A percentile compares a stretch with the other conserved stretches of the same genome.
phyloP scores from a whole-genome alignment of 139 green algal genomes.

The Tetraselmis striata region DNA sequence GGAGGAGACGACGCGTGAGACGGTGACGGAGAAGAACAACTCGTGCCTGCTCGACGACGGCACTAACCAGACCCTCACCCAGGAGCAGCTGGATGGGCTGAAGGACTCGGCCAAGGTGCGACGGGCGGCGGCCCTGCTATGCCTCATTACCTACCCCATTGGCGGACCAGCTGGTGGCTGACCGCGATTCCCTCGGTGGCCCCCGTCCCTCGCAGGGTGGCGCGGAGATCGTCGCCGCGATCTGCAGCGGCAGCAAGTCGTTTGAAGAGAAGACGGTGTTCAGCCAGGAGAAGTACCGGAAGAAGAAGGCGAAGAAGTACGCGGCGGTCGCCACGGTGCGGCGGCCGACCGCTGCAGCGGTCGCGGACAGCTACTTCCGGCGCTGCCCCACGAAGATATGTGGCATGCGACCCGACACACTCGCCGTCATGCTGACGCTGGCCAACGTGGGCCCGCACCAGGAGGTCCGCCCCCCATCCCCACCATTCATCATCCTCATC shows the following conservation, averaged over 20 bases:
- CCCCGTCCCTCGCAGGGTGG: constrained; percentile 46
- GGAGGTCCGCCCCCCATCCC: constrained; percentile 15
- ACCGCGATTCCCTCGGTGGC: too few species aligned
- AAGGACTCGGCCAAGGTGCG: constrained; percentile 40
- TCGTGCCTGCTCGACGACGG: constrained; percentile 13
- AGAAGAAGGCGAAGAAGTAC: constrained; percentile 60
- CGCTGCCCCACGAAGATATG: constrained; percentile 37
- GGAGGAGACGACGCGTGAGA: background rate
- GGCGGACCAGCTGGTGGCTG: too few species aligned
- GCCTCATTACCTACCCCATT: too few species aligned
- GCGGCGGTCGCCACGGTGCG: constrained; percentile 18
- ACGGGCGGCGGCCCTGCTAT: too few species aligned
- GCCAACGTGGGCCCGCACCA: constrained; percentile 64
- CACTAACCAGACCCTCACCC: constrained; percentile 47
- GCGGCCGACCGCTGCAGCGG: constrained; percentile 40
- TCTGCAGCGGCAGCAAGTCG: constrained; percentile 62
- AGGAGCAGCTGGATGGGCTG: constrained; percentile 48
- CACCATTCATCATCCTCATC: too few species aligned
- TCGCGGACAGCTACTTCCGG: constrained; percentile 33
- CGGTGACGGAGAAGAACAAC: constrained; percentile 10
- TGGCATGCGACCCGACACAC: constrained; percentile 62
- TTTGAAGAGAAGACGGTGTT: constrained; percentile 78
- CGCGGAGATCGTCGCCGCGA: constrained; percentile 63
- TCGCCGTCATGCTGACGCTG: constrained; percentile 62
- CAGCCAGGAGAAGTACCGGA: constrained; percentile 80